Percentiles rank a stretch among this genome's conserved stretches.
Conservation (phyloP, 139 green algal genomes). For the Chlorella sp. region DNA sequence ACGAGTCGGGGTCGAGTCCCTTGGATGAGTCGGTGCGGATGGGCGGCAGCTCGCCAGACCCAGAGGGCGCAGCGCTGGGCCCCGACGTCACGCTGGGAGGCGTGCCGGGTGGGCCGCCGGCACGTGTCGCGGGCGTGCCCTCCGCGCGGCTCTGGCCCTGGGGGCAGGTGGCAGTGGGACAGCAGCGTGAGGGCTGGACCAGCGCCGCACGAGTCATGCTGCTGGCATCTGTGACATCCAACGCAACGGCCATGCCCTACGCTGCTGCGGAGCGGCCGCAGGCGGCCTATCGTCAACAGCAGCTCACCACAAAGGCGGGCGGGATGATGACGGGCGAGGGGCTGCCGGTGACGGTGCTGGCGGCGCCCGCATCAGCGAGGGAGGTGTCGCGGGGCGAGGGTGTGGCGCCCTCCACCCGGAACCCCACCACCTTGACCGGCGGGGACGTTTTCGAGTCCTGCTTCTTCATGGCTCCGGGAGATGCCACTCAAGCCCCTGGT, state of each 20-base stretch:
- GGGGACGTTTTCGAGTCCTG: neutral
- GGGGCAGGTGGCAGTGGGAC: too few species aligned
- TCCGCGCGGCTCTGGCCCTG: slow-evolving; percentile 26
- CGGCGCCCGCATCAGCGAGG: slow-evolving; percentile 41
- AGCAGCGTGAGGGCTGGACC: neutral
- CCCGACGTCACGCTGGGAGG: neutral
- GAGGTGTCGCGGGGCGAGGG: slow-evolving; percentile 58
- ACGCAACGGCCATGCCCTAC: too few species aligned
- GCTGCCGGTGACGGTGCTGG: slow-evolving; percentile 44
- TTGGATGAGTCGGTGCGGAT: slow-evolving; percentile 15
- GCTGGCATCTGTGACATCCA: too few species aligned
- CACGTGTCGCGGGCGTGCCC: neutral
- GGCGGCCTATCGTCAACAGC: neutral
- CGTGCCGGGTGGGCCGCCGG: neutral
- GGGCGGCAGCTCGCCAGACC: neutral
- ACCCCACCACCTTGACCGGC: slow-evolving; percentile 72
- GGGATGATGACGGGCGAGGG: slow-evolving; percentile 88
- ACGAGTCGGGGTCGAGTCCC: slow-evolving; percentile 22
- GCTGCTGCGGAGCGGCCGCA: neutral
- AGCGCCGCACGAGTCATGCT: too few species aligned
- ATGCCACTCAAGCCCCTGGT: too few species aligned
- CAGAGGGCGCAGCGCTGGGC: neutral
- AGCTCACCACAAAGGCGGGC: slow-evolving; percentile 77
- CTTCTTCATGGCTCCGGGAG: slow-evolving; percentile 7
- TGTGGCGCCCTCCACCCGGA: slow-evolving; percentile 79